Evolutionary conservation across 129 eudicot genomes (phyloP).

Genomic region (Flaveria bidentis): DNA sequence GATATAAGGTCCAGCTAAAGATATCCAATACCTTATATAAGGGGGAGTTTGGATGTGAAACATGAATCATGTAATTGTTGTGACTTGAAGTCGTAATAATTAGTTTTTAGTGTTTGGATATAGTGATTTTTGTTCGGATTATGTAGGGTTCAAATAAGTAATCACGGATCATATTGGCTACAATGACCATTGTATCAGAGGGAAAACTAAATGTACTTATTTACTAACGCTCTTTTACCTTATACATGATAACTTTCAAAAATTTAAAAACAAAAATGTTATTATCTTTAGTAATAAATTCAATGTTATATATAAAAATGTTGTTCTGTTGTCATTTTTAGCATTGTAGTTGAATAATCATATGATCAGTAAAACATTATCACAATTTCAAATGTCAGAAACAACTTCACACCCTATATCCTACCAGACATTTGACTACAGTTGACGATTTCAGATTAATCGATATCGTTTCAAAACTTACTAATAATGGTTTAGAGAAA

Average conservation of each 20-base stretch:
- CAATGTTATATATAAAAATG: too few relatives aligned
- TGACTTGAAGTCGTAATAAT: neutral
- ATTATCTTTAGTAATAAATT: too few relatives aligned
- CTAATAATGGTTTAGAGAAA: neutral
- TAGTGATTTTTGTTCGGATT: neutral
- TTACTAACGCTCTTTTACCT: neutral
- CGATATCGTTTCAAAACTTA: too few relatives aligned
- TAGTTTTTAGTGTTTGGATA: neutral
- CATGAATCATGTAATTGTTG: neutral
- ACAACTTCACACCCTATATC: neutral
- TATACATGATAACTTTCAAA: neutral
- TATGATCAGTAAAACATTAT: neutral
- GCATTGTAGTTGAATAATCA: neutral
- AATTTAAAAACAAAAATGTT: too few relatives aligned
- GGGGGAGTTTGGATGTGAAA: neutral
- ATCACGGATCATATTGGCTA: neutral
- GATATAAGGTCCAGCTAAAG: neutral
- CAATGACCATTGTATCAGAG: neutral
- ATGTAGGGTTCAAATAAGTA: neutral
- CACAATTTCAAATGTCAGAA: neutral
- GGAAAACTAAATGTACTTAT: neutral
- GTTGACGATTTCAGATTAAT: neutral
- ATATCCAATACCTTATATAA: conserved; percentile 1
- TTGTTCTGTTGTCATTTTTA: neutral
- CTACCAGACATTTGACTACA: neutral